A percentile compares a stretch with the other conserved stretches of the same genome.
phyloP scores from a whole-genome alignment of 306 rosid genomes.

The Abrus precatorius region DNA sequence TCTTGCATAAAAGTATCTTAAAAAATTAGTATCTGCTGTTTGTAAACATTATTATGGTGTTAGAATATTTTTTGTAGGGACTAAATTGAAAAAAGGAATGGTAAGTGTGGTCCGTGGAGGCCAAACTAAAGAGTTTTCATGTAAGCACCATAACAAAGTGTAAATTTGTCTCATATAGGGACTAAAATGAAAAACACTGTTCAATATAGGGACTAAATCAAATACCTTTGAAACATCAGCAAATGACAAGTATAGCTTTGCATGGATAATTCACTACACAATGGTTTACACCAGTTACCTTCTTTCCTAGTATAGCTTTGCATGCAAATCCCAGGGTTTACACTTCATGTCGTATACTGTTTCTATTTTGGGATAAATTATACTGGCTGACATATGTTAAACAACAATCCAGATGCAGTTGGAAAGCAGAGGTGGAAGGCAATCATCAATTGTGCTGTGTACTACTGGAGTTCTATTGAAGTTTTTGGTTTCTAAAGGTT shows the following conservation, averaged over 20 bases:
- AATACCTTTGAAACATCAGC: not conserved
- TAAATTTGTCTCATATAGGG: not conserved
- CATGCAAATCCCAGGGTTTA: constrained; percentile 7
- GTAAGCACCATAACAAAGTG: not conserved
- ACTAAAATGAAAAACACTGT: no score
- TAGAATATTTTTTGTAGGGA: not conserved
- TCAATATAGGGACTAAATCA: not conserved
- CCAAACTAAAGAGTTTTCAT: not conserved
- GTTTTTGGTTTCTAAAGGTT: constrained; percentile 64
- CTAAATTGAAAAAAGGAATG: not conserved
- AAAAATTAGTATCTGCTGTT: not conserved
- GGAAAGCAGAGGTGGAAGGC: constrained; percentile 75
- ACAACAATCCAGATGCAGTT: constrained; percentile 68
- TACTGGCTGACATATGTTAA: constrained; percentile 1
- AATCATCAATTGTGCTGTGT: constrained; percentile 76
- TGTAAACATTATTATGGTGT: not conserved
- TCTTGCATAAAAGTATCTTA: not conserved
- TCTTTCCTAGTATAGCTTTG: constrained; percentile 1
- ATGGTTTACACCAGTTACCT: constrained; percentile 15
- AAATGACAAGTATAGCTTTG: not conserved
- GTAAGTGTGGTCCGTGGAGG: not conserved
- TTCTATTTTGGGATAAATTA: not conserved
- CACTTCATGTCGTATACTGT: not conserved
- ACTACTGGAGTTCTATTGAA: constrained; percentile 78
- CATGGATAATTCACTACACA: not conserved